A percentile compares a stretch with the other conserved stretches of the same genome.
Evolutionary conservation across 1,284 basidiomycete species (phyloP).

Genomic region (Thelephora terrestris): DNA sequence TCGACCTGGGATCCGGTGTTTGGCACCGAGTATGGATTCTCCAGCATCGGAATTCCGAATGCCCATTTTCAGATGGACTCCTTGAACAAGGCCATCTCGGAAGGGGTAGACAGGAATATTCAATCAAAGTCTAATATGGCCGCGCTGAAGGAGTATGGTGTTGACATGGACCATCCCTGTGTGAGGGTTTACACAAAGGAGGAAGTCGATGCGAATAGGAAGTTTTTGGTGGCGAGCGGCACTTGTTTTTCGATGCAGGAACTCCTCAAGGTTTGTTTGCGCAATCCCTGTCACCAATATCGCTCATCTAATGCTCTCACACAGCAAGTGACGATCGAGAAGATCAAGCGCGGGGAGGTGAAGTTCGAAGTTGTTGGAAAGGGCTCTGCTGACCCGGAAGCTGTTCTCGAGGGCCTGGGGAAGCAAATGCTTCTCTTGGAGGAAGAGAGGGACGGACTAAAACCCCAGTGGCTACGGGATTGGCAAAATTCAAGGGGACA

Average conservation of each 20-base stretch:
- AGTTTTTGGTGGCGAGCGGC: slow-evolving; percentile 10
- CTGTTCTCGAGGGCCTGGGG: too few relatives aligned
- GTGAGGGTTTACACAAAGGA: slow-evolving; percentile 25
- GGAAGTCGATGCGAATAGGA: slow-evolving; percentile 21
- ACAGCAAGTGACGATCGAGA: too few relatives aligned
- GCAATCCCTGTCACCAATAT: too few relatives aligned
- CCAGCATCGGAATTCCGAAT: too few relatives aligned
- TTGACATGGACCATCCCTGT: slow-evolving; percentile 28
- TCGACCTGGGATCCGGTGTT: too few relatives aligned
- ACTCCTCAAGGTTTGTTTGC: not conserved
- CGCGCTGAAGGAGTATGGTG: slow-evolving; percentile 8
- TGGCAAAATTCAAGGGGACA: slow-evolving; percentile 6
- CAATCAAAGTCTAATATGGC: slow-evolving; percentile 12
- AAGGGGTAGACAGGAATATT: slow-evolving; percentile 15
- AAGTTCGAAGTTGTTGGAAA: too few relatives aligned
- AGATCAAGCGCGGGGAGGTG: too few relatives aligned
- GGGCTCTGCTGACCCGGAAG: too few relatives aligned
- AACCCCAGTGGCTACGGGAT: slow-evolving; percentile 15
- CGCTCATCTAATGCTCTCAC: too few relatives aligned
- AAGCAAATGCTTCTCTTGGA: slow-evolving; percentile 7
- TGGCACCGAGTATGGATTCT: too few relatives aligned
- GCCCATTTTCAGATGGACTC: not conserved
- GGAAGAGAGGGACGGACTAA: slow-evolving; percentile 9
- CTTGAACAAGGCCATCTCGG: not conserved
- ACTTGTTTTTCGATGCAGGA: not conserved